Evolutionary conservation across 2,329 filamentous ascomycete genomes (phyloP).

Genomic region (Pseudogymnoascus sp.): DNA sequence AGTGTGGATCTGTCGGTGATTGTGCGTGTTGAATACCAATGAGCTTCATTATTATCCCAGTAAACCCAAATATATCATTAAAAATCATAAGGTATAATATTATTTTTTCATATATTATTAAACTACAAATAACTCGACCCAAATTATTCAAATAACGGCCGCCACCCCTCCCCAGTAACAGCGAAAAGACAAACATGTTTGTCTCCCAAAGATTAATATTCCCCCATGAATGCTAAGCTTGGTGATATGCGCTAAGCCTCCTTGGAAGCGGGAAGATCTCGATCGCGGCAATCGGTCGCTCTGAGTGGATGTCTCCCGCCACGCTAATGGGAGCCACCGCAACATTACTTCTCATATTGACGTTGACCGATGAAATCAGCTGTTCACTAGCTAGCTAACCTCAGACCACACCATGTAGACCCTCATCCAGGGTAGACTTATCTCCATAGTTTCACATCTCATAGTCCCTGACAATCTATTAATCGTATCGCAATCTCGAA

Average conservation of each 20-base stretch:
- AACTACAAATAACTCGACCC: too few relatives aligned
- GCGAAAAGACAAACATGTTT: neutral
- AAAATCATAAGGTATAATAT: too few relatives aligned
- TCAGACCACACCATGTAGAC: slow-evolving; percentile 5
- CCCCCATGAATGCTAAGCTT: neutral
- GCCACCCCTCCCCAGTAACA: neutral
- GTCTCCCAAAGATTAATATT: neutral
- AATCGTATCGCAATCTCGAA: neutral
- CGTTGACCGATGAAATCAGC: neutral
- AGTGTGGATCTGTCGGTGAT: neutral
- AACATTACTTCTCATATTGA: neutral
- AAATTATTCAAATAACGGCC: neutral
- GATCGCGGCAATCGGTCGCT: neutral
- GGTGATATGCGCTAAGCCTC: neutral
- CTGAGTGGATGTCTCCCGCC: neutral
- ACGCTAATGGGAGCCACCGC: neutral
- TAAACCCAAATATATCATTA: neutral
- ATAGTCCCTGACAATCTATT: neutral
- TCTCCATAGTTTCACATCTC: neutral
- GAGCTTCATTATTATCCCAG: neutral
- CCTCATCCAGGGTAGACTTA: neutral
- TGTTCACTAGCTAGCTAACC: neutral
- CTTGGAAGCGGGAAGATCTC: neutral
- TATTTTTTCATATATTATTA: too few relatives aligned
- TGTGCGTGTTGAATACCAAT: neutral